phyloP scores from a whole-genome alignment of 148 eudicot genomes.

The Nepenthes mirabilis region DNA sequence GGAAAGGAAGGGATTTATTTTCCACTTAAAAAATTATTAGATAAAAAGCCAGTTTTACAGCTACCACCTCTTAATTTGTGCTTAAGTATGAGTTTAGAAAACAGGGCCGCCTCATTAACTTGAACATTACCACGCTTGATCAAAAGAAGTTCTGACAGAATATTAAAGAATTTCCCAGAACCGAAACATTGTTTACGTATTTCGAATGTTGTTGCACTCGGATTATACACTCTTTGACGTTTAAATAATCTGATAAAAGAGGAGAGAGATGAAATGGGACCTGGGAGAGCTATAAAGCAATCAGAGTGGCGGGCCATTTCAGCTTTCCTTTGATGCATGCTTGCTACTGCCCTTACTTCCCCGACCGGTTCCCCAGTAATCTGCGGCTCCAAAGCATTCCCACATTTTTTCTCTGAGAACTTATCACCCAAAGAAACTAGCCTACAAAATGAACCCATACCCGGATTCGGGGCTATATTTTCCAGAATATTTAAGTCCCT shows the following conservation, averaged over 20 bases:
- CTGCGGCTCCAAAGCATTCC: neutral
- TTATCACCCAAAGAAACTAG: neutral
- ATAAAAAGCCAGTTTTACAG: neutral
- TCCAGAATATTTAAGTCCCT: no score
- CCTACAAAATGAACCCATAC: constrained; percentile 1
- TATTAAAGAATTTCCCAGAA: no score
- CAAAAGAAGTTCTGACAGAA: no score
- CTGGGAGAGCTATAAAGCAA: constrained; percentile 12
- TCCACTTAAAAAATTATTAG: neutral
- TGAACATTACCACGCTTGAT: no score
- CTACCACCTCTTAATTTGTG: no score
- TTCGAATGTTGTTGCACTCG: no score
- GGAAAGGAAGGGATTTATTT: neutral
- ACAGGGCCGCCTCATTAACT: no score
- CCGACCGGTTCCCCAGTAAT: constrained; percentile 16
- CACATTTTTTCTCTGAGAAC: neutral
- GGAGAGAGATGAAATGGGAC: neutral
- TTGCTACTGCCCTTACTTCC: constrained; percentile 14
- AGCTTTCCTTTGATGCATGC: constrained; percentile 22
- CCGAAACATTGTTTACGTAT: no score
- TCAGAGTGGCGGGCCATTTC: constrained; percentile 21
- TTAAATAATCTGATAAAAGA: no score
- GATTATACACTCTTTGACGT: no score
- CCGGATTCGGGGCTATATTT: no score
- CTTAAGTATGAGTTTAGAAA: no score